These are phyloP conservation scores for Geotrichum candidum DNA, from an alignment of 1,139 yeast species.

Conservation along the genomic window DNA sequence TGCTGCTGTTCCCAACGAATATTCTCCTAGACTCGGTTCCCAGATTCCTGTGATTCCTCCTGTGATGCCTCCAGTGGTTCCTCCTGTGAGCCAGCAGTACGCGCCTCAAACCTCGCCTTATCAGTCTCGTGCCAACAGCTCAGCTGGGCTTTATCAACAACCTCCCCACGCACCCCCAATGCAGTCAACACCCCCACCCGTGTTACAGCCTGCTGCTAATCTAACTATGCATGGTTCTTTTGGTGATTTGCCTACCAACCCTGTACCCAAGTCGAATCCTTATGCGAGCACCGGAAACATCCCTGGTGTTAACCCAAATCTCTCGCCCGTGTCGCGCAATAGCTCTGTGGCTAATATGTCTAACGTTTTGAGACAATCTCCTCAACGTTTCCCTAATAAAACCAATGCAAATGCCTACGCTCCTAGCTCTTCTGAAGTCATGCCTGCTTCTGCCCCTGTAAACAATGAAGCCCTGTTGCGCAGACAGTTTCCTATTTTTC, in stretches of 20 bases:
- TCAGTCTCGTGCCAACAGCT: neutral
- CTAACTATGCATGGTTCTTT: neutral
- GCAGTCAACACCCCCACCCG: neutral
- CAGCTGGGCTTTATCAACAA: neutral
- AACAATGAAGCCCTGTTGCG: conserved; percentile 31
- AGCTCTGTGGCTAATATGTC: neutral
- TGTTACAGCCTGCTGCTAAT: conserved; percentile 8
- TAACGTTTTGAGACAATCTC: neutral
- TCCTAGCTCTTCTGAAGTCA: neutral
- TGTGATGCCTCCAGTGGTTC: neutral
- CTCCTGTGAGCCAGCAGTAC: neutral
- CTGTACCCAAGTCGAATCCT: neutral
- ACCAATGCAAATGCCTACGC: neutral
- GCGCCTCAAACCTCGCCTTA: neutral
- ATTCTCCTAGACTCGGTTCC: neutral
- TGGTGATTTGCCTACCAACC: conserved; percentile 4
- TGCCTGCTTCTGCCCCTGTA: conserved; percentile 15
- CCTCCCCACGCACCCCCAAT: neutral
- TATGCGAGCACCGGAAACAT: neutral
- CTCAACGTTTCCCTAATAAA: neutral
- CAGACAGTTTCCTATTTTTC: conserved; percentile 73
- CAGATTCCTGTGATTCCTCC: neutral
- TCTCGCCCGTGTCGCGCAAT: neutral
- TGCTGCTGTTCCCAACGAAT: neutral
- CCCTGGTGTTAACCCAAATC: neutral